Evolutionary conservation across 1,284 basidiomycete species (phyloP).

Genomic region (Naganishia sp.): DNA sequence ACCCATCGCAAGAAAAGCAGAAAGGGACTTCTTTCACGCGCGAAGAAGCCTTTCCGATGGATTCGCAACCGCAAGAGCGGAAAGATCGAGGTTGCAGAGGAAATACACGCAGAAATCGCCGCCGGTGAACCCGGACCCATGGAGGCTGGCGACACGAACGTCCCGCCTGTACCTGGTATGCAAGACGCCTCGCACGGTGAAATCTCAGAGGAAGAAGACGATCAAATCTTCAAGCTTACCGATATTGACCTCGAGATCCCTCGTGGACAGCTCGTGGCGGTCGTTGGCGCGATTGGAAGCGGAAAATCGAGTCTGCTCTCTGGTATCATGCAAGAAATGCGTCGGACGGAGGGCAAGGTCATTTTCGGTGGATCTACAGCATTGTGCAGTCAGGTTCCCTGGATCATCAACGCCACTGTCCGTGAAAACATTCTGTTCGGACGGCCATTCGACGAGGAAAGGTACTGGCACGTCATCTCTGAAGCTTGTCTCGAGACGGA

Average conservation of each 20-base stretch:
- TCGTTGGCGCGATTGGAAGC: constrained; percentile 73
- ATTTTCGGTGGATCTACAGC: constrained; percentile 68
- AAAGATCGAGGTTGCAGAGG: constrained; percentile 39
- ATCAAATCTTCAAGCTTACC: constrained; percentile 62
- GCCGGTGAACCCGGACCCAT: constrained; percentile 36
- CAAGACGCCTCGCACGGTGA: constrained; percentile 24
- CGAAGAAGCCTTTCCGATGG: constrained; percentile 34
- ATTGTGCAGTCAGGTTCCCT: constrained; percentile 74
- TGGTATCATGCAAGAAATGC: constrained; percentile 77
- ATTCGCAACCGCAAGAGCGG: constrained; percentile 39
- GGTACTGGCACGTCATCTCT: constrained; percentile 73
- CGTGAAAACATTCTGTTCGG: constrained; percentile 82
- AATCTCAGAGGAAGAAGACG: constrained; percentile 36
- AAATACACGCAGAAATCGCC: constrained; percentile 42
- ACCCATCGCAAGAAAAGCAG: constrained; percentile 34
- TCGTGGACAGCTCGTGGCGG: constrained; percentile 70
- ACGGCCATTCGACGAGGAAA: constrained; percentile 71
- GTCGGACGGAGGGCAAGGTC: constrained; percentile 63
- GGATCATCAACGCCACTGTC: constrained; percentile 75
- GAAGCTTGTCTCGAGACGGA: constrained; percentile 77
- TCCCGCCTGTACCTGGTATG: constrained; percentile 20
- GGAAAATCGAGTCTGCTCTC: constrained; percentile 65
- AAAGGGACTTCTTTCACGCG: constrained; percentile 2
- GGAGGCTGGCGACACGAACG: constrained; percentile 37
- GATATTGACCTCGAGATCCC: constrained; percentile 68